Evolutionary conservation across 1,284 basidiomycete genomes (phyloP), one percentile per base, ranked within the genome.

Genomic region (Ustilago curta): DNA sequence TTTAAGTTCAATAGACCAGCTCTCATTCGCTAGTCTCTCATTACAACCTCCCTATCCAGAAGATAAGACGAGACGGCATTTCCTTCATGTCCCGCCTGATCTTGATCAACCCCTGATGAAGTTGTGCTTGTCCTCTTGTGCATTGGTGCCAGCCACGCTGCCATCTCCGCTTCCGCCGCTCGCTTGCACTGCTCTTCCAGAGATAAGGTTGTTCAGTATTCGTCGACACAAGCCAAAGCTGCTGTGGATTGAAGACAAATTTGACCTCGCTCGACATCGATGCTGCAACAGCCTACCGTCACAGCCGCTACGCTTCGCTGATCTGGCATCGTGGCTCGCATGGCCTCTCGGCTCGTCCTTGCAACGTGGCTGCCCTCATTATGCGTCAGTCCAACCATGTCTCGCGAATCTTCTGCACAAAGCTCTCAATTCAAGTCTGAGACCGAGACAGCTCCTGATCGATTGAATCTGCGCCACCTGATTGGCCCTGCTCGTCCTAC

Each of bases 121-220:
- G 14, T 31, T 39, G 18, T 32, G 21, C 54, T 18, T 47, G 23
- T n/a, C 21, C n/a, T 55, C 43, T 14, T 31, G 14, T n/a, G 39
- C n/a, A 18, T 43, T 16, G 27, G 7, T 12, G 42, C 40, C 8
- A 29, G 6, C 25, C 23, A 21, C 5, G 25, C n/a, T 59, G n/a
- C 49, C 39, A 61, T 62, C 59, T 58, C 66, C 66, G 66, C 59
- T 45, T 58, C 37, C 40, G 25, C 59, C 59, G 66, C 66, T 39
- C 29, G 19, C 25, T 27, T 48, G 47, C 18, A 31, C 8, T 40
- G 21, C 14, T 12, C 31, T 23, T 42, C 11, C 8, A 48, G 14
- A 48, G 47, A 48, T 48, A 48, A 48, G 47, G 16, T 31, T 8
- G 16, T 19, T n/a, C n/a, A n/a, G n/a, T n/a, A n/a, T n/a, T 48